These are phyloP conservation scores for Prasinococcaceae sp. DNA, from an alignment of 139 green algal genomes.

Conservation along the genomic window DNA sequence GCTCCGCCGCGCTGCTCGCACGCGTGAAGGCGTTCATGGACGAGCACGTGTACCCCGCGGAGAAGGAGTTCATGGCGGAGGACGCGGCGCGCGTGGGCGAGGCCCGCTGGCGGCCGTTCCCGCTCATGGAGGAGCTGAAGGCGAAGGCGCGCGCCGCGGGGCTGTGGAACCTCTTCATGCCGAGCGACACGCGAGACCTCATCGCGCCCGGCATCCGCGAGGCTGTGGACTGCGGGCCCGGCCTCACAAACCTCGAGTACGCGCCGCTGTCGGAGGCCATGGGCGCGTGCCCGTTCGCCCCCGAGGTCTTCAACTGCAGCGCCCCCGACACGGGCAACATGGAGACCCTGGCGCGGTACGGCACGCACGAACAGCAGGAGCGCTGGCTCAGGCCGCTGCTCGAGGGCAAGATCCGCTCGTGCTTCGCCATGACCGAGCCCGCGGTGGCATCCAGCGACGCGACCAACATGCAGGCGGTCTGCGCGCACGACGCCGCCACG, in stretches of 20 bases:
- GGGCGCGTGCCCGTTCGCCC: conserved; percentile 19
- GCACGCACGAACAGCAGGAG: conserved; percentile 60
- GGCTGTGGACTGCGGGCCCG: conserved; percentile 29
- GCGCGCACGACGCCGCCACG: conserved; percentile 11
- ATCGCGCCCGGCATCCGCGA: neutral
- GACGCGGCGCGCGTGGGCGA: conserved; percentile 27
- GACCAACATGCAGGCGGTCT: conserved; percentile 76
- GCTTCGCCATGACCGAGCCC: conserved; percentile 98
- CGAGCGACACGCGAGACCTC: conserved; percentile 34
- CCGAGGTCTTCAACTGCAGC: conserved; percentile 96
- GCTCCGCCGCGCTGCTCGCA: neutral
- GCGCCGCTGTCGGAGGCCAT: conserved; percentile 28
- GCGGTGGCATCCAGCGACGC: conserved; percentile 86
- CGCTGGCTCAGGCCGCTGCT: conserved; percentile 81
- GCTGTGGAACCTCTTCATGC: conserved; percentile 97
- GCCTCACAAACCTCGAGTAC: conserved; percentile 86
- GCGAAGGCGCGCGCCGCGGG: conserved; percentile 32
- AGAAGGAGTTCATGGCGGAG: conserved; percentile 34
- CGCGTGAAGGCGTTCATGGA: conserved; percentile 58
- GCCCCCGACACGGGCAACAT: conserved; percentile 99
- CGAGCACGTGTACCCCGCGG: conserved; percentile 54
- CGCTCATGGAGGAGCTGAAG: conserved; percentile 66
- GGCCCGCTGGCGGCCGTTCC: conserved; percentile 13
- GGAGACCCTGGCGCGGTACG: conserved; percentile 78
- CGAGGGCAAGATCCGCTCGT: conserved; percentile 65